Conservation (phyloP, 805 yeast genomes). For the Candida ortonii region DNA sequence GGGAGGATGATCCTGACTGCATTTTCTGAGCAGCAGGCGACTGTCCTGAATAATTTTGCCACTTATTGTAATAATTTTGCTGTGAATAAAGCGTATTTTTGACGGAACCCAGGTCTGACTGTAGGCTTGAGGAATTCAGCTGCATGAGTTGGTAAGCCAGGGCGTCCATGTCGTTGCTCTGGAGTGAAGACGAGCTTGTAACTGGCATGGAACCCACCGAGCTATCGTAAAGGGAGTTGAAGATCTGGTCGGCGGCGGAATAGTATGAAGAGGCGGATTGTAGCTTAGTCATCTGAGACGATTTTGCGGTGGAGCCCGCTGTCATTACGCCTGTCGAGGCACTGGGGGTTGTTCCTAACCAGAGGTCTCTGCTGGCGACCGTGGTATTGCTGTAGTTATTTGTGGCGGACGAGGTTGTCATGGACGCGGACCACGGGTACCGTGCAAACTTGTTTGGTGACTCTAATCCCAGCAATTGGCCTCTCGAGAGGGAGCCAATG, state of each 20-base stretch:
- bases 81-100: slow-evolving; percentile 5
- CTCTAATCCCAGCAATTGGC: slow-evolving; percentile 13
- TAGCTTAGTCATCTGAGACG: slow-evolving; percentile 10
- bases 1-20: slow-evolving; percentile 10
- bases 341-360: slow-evolving; percentile 20
- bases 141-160: slow-evolving; percentile 27
- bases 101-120: slow-evolving; percentile 4
- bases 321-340: slow-evolving; percentile 15
- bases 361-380: slow-evolving; percentile 17
- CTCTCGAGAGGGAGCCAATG: slow-evolving; percentile 9
- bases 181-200: slow-evolving; percentile 11
- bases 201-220: slow-evolving; percentile 8
- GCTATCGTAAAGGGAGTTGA: slow-evolving; percentile 15
- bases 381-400: slow-evolving; percentile 11
- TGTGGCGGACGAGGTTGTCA: slow-evolving; percentile 14
- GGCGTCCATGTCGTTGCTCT: slow-evolving; percentile 29
- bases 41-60: slow-evolving; percentile 20
- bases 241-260: slow-evolving; percentile 14
- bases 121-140: slow-evolving; percentile 13
- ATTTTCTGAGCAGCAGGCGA: slow-evolving; percentile 6
- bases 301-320: slow-evolving; percentile 11
- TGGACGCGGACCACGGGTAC: slow-evolving; percentile 17
- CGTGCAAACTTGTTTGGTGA: slow-evolving; percentile 10
- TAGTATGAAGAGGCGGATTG: slow-evolving; percentile 15
- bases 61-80: slow-evolving; percentile 13